phyloP scores from a whole-genome alignment of 1,284 basidiomycete species.

The Trichosporon asahii region DNA sequence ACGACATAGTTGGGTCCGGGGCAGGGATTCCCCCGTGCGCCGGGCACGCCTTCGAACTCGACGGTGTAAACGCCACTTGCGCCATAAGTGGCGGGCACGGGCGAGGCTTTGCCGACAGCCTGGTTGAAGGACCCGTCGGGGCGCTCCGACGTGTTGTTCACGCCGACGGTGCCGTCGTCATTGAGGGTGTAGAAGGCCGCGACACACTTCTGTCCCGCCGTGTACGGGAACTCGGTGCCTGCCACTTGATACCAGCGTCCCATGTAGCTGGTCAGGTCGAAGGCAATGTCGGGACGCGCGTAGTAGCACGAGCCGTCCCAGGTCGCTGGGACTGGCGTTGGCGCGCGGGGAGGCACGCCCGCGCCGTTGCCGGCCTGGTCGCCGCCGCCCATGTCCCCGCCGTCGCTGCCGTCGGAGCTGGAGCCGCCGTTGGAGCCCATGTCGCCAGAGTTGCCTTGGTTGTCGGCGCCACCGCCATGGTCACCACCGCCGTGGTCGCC shows the following conservation, averaged over 20 bases:
- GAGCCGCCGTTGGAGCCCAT: not conserved
- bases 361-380: not conserved
- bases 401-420: not conserved
- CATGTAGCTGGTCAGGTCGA: not conserved
- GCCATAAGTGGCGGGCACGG: not conserved
- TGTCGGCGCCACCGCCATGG: not conserved
- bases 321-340: not conserved
- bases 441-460: not conserved
- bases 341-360: not conserved
- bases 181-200: not conserved
- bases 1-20: conserved; percentile 6
- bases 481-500: not conserved
- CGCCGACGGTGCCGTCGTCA: not conserved
- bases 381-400: not conserved
- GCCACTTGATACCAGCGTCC: conserved; percentile 1
- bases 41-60: not conserved
- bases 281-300: not conserved
- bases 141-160: not conserved
- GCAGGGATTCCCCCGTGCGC: not conserved
- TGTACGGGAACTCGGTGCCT: not conserved
- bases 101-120: not conserved
- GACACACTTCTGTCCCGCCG: not conserved
- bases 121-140: not conserved
- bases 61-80: not conserved
- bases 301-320: conserved; percentile 7